Conservation (phyloP, 306 rosid species). For the Begonia fuchsioides region DNA sequence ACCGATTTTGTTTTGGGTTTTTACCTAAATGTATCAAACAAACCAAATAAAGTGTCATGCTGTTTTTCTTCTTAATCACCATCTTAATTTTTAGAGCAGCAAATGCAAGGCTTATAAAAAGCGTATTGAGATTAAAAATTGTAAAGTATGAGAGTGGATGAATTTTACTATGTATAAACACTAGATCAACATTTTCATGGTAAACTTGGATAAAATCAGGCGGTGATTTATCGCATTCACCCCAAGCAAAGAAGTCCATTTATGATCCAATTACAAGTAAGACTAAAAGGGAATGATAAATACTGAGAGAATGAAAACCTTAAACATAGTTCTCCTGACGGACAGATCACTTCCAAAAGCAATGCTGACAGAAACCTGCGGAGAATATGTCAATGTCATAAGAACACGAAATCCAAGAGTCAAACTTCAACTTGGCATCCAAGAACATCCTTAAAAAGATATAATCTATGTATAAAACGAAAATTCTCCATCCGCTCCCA, state of each 20-base stretch:
- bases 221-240: neutral
- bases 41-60: too few species aligned
- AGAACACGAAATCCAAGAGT: neutral
- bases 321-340: constrained; percentile 30
- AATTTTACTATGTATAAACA: too few species aligned
- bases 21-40: too few species aligned
- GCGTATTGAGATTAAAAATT: too few species aligned
- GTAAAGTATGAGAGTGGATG: too few species aligned
- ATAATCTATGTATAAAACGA: constrained; percentile 1
- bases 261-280: neutral
- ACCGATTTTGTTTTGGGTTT: constrained; percentile 56
- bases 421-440: neutral
- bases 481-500: neutral
- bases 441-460: neutral
- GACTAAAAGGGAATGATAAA: neutral
- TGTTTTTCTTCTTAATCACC: constrained; percentile 27
- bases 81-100: too few species aligned
- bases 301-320: constrained; percentile 16
- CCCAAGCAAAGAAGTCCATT: neutral
- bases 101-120: too few species aligned
- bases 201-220: too few species aligned
- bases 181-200: too few species aligned
- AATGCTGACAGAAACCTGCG: constrained; percentile 32
- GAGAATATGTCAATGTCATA: too few species aligned
- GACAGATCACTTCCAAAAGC: constrained; percentile 33